Evolutionary conservation across 2,329 filamentous ascomycete genomes (phyloP).

Genomic region (Ustulina deusta): DNA sequence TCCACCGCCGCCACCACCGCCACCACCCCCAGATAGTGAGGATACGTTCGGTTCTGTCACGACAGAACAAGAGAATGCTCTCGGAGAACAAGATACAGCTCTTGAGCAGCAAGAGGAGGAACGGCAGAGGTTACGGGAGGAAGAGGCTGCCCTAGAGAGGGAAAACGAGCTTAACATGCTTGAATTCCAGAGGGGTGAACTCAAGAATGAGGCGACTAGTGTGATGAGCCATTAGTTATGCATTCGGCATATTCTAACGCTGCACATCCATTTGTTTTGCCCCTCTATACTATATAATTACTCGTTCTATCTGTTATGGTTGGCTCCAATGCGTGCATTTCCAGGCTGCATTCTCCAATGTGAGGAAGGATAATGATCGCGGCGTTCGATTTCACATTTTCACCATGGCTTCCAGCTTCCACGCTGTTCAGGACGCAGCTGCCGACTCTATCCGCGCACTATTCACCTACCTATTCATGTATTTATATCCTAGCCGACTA

Average conservation of each 20-base stretch:
- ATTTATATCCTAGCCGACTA: slow-evolving; percentile 6
- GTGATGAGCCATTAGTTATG: slow-evolving; percentile 48
- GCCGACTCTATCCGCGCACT: background rate
- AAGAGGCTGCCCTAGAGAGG: slow-evolving; percentile 54
- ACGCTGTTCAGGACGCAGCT: slow-evolving; percentile 16
- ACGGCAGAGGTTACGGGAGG: slow-evolving; percentile 52
- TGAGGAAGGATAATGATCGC: slow-evolving; percentile 6
- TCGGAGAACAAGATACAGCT: slow-evolving; percentile 64
- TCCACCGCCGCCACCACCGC: slow-evolving; percentile 60
- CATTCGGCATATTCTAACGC: slow-evolving; percentile 11
- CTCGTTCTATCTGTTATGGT: slow-evolving; percentile 14
- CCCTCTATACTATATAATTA: slow-evolving; percentile 27
- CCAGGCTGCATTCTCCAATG: slow-evolving; percentile 29
- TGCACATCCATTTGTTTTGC: slow-evolving; percentile 8
- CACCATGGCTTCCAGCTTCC: slow-evolving; percentile 2
- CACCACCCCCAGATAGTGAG: slow-evolving; percentile 60
- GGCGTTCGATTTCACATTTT: slow-evolving; percentile 18
- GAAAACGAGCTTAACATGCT: slow-evolving; percentile 56
- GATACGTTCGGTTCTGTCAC: slow-evolving; percentile 51
- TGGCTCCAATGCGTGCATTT: slow-evolving; percentile 31
- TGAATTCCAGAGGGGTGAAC: slow-evolving; percentile 52
- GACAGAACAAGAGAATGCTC: slow-evolving; percentile 58
- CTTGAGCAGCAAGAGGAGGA: slow-evolving; percentile 68
- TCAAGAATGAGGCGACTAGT: slow-evolving; percentile 45
- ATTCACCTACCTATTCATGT: slow-evolving; percentile 4